These are phyloP conservation scores for Colletotrichum karsti DNA, from an alignment of 2,329 filamentous ascomycete genomes.

Conservation along the genomic window DNA sequence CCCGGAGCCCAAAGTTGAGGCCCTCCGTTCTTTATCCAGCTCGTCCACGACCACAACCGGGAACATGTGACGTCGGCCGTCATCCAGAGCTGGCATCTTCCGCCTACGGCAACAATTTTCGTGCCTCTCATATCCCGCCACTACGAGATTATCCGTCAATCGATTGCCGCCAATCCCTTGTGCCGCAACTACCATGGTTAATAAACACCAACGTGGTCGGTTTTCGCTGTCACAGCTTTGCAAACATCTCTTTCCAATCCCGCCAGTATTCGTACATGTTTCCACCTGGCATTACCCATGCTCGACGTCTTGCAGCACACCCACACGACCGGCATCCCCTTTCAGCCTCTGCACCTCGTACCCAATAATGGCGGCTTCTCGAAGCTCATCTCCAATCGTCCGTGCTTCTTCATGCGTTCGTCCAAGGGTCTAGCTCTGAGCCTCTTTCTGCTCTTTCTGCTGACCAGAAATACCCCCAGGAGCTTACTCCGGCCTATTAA, in stretches of 20 bases:
- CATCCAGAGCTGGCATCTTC: neutral
- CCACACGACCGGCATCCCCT: constrained; percentile 18
- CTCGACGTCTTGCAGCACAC: neutral
- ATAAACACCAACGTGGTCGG: neutral
- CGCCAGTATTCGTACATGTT: neutral
- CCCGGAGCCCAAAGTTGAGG: neutral
- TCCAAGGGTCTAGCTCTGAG: constrained; percentile 9
- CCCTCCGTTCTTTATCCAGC: neutral
- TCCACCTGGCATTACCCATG: constrained; percentile 16
- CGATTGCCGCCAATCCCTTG: constrained; percentile 1
- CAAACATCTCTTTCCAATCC: constrained; percentile 5
- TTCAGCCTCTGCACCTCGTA: constrained; percentile 26
- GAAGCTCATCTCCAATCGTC: constrained; percentile 30
- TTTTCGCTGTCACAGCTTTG: no score
- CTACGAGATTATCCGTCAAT: constrained; percentile 23
- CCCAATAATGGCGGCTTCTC: constrained; percentile 9
- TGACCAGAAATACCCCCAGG: no score
- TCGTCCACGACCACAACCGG: neutral
- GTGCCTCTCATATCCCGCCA: neutral
- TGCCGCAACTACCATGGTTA: neutral
- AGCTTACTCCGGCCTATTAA: neutral
- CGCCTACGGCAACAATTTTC: neutral
- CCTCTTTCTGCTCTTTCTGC: neutral
- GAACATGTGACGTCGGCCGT: neutral
- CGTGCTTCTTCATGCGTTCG: constrained; percentile 28